Conservation (phyloP, 2,329 filamentous ascomycete genomes). For the Lachnellula subtilissima region DNA sequence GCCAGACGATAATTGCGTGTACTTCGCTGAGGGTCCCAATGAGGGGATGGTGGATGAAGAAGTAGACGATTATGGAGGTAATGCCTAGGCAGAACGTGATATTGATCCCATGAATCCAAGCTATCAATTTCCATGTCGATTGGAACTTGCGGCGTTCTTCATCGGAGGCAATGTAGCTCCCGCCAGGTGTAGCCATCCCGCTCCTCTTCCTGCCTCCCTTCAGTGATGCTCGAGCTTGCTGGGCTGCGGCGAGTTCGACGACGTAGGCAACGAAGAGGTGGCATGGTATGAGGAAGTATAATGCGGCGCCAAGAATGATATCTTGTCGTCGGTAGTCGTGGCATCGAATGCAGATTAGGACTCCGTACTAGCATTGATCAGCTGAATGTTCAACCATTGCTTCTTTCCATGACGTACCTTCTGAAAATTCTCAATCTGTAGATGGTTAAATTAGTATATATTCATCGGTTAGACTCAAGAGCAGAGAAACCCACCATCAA, state of each 20-base stretch:
- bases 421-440: conserved; percentile 87
- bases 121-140: conserved; percentile 73
- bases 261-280: conserved; percentile 87
- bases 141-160: conserved; percentile 60
- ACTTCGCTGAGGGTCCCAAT: conserved; percentile 88
- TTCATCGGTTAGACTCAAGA: too few relatives aligned
- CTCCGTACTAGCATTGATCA: conserved; percentile 62
- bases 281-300: conserved; percentile 85
- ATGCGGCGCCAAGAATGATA: conserved; percentile 65
- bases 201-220: conserved; percentile 45
- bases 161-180: conserved; percentile 31
- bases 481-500: conserved; percentile 42
- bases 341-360: conserved; percentile 85
- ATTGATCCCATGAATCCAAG: conserved; percentile 77
- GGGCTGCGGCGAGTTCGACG: conserved; percentile 79
- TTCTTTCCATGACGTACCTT: conserved; percentile 52
- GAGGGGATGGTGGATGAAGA: conserved; percentile 83
- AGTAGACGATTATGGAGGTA: conserved; percentile 84
- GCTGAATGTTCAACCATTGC: background rate
- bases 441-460: too few relatives aligned
- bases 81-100: conserved; percentile 74
- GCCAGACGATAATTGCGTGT: conserved; percentile 91
- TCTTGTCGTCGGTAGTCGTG: conserved; percentile 83
- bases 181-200: conserved; percentile 30
- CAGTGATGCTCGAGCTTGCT: conserved; percentile 67